A percentile compares a stretch with the other conserved stretches of the same genome.
Conservation (phyloP, 108 stramenopile genomes). For the Cyclotella distinguenda region DNA sequence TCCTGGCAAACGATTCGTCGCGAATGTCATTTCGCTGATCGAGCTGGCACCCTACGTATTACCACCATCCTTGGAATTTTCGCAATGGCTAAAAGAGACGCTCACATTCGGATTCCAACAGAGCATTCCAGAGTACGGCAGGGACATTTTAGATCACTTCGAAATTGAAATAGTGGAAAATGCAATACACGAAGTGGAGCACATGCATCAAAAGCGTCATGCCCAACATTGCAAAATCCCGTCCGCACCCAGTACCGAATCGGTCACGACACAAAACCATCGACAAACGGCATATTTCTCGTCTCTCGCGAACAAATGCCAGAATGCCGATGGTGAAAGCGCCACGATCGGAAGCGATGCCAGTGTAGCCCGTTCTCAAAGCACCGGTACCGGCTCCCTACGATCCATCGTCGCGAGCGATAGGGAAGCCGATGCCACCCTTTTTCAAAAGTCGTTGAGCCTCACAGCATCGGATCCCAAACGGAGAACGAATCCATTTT, state of each 20-base stretch:
- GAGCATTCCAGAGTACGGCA: constrained; percentile 40
- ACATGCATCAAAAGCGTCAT: too few species aligned
- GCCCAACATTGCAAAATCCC: too few species aligned
- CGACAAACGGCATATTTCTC: constrained; percentile 45
- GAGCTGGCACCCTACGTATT: constrained; percentile 39
- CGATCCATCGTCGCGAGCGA: constrained; percentile 1
- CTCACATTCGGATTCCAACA: constrained; percentile 43
- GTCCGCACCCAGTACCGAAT: constrained; percentile 11
- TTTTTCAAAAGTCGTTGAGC: constrained; percentile 37
- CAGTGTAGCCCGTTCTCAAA: constrained; percentile 8
- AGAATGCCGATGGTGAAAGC: constrained; percentile 29
- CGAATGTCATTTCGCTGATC: constrained; percentile 22
- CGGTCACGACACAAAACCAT: constrained; percentile 16
- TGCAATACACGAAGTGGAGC: constrained; percentile 5
- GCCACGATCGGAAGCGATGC: constrained; percentile 27
- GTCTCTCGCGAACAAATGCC: constrained; percentile 23
- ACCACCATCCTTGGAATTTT: constrained; percentile 40
- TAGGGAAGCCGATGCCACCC: constrained; percentile 21
- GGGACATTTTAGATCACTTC: constrained; percentile 42
- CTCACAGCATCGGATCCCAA: constrained; percentile 28
- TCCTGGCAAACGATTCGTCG: constrained; percentile 20
- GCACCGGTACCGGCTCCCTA: constrained; percentile 14
- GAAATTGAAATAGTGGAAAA: constrained; percentile 34
- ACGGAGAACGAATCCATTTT: constrained; percentile 33
- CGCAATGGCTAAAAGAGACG: constrained; percentile 25